A percentile compares a stretch with the other conserved stretches of the same genome.
Conservation (phyloP, 192 early-diverging fungal genomes). For the Linnemannia hyalina region DNA sequence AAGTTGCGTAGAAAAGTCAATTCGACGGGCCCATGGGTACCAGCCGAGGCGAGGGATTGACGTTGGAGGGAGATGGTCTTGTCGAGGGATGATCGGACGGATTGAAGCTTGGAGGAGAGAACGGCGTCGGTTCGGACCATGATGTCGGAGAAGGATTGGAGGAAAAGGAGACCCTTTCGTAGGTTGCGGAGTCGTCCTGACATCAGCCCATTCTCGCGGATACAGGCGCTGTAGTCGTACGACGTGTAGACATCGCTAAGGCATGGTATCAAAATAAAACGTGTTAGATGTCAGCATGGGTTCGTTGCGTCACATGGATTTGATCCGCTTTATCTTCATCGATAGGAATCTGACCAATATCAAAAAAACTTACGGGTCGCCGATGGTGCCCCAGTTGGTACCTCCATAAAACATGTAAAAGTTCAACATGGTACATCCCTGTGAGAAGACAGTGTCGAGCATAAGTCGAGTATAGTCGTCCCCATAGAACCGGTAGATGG, state of each 20-base stretch:
- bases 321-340: background rate
- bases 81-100: slow-evolving; percentile 46
- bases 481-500: slow-evolving; percentile 78
- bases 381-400: slow-evolving; percentile 84
- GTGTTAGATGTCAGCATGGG: background rate
- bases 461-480: slow-evolving; percentile 74
- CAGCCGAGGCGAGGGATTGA: slow-evolving; percentile 3
- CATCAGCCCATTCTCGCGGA: slow-evolving; percentile 76
- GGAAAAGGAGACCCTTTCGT: slow-evolving; percentile 69
- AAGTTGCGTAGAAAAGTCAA: slow-evolving; percentile 81
- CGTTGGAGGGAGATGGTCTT: slow-evolving; percentile 65
- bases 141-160: slow-evolving; percentile 69
- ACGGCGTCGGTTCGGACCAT: slow-evolving; percentile 66
- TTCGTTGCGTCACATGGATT: background rate
- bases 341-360: background rate
- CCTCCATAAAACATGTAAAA: slow-evolving; percentile 85
- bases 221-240: slow-evolving; percentile 84
- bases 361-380: slow-evolving; percentile 65
- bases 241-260: slow-evolving; percentile 79
- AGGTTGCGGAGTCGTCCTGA: slow-evolving; percentile 74
- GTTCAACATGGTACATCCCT: slow-evolving; percentile 73
- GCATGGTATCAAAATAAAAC: background rate
- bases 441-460: slow-evolving; percentile 72
- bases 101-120: slow-evolving; percentile 10
- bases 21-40: slow-evolving; percentile 37